phyloP scores from a whole-genome alignment of 768 basidiomycete species.

The Stropharia rugosoannulata region DNA sequence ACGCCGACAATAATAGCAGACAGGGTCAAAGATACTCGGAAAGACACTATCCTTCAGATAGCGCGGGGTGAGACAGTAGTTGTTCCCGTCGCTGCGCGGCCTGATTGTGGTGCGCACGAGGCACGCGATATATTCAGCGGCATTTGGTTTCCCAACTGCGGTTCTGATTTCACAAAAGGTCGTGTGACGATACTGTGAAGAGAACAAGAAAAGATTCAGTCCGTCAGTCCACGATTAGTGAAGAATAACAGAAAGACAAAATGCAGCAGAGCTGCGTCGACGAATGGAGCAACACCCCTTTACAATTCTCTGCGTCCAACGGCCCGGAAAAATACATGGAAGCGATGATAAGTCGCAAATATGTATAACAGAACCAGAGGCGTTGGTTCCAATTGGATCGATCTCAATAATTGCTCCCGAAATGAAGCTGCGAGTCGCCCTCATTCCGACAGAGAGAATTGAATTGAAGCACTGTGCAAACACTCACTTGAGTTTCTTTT shows the following conservation, averaged over 20 bases:
- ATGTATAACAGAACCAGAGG: background rate
- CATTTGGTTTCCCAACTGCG: conserved; percentile 59
- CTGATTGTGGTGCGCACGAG: conserved; percentile 11
- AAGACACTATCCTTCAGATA: conserved; percentile 2
- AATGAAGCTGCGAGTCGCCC: conserved; percentile 3
- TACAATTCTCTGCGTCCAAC: background rate
- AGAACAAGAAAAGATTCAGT: conserved; percentile 8
- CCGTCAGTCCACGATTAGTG: background rate
- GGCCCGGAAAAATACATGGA: background rate
- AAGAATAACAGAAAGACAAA: conserved; percentile 7
- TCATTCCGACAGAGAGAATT: background rate
- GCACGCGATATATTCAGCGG: conserved; percentile 46
- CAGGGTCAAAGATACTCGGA: background rate
- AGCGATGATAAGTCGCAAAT: background rate
- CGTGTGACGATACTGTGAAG: conserved; percentile 27
- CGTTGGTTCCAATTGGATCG: background rate
- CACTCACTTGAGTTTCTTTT: conserved; percentile 65
- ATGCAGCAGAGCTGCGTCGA: conserved; percentile 10
- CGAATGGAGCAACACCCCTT: background rate
- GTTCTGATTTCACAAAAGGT: conserved; percentile 55
- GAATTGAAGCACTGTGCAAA: conserved; percentile 12
- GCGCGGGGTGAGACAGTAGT: background rate
- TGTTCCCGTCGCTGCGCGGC: background rate
- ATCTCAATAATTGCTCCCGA: conserved; percentile 1
- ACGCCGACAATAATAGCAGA: background rate